Conservation (phyloP, 306 rosid genomes). For the Luffa acutangula region DNA sequence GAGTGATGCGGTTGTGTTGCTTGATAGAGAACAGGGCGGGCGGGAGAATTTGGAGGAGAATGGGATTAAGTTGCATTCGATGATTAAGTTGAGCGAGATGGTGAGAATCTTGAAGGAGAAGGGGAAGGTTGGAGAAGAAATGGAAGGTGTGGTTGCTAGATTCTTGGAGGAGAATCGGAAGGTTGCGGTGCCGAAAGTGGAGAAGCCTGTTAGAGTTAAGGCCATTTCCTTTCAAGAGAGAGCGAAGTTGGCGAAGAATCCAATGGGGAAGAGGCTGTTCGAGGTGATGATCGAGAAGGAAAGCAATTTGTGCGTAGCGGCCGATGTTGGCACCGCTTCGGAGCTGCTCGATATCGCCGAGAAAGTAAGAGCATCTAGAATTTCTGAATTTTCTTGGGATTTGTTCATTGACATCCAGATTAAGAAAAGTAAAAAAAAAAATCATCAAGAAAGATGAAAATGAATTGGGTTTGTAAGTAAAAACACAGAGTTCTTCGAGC, state of each 20-base stretch:
- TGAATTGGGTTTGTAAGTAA: background rate
- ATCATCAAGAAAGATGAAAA: background rate
- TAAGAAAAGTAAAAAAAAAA: background rate
- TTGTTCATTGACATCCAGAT: background rate
- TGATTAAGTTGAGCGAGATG: conserved; percentile 61
- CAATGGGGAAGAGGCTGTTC: conserved; percentile 68
- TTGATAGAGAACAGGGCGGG: conserved; percentile 86
- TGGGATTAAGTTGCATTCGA: conserved; percentile 55
- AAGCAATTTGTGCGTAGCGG: conserved; percentile 78
- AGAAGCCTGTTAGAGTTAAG: conserved; percentile 35
- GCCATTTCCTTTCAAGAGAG: conserved; percentile 53
- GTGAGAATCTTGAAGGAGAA: conserved; percentile 64
- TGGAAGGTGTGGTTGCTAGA: conserved; percentile 36
- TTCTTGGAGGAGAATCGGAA: conserved; percentile 72
- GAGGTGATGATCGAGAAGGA: conserved; percentile 73
- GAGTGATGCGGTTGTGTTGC: conserved; percentile 68
- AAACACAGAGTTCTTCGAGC: background rate
- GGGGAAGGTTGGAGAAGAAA: conserved; percentile 61
- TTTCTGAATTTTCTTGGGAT: background rate
- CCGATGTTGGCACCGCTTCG: conserved; percentile 75
- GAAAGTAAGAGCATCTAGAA: conserved; percentile 28
- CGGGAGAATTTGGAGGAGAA: conserved; percentile 71
- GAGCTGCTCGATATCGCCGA: conserved; percentile 81
- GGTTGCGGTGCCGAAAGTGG: conserved; percentile 40
- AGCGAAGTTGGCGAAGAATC: conserved; percentile 61